Evolutionary conservation across 345 rosid genomes (phyloP).

Genomic region (Erucastrum elatum): DNA sequence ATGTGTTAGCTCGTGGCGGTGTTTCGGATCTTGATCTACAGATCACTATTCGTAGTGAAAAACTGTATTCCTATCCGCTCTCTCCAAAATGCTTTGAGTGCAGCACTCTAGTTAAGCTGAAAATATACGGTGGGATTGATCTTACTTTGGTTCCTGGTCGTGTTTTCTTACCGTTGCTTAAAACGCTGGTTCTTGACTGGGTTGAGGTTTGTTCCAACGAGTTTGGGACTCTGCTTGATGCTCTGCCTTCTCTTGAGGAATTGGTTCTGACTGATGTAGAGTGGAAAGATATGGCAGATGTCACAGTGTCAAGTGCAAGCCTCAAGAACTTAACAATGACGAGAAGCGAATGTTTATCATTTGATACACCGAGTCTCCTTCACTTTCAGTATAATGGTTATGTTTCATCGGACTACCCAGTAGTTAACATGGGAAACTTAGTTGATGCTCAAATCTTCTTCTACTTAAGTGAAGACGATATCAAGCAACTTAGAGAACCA

Average conservation of each 20-base stretch:
- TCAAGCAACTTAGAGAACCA: not conserved
- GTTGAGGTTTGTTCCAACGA: not conserved
- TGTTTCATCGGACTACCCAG: not conserved
- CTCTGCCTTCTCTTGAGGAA: conserved; percentile 10
- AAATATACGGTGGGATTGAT: not conserved
- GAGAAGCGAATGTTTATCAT: not conserved
- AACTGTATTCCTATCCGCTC: too few species aligned
- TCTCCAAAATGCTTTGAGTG: not conserved
- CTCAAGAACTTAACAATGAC: not conserved
- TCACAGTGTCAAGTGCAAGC: conserved; percentile 2
- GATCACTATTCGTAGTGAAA: too few species aligned
- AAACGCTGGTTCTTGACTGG: not conserved
- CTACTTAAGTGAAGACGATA: too few species aligned
- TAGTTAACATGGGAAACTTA: not conserved
- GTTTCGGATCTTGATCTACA: not conserved
- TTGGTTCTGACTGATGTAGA: not conserved
- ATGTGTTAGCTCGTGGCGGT: not conserved
- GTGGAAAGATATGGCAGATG: not conserved
- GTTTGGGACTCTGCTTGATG: not conserved
- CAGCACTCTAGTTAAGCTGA: not conserved
- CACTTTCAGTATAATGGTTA: not conserved
- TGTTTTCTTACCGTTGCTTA: not conserved
- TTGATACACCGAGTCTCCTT: conserved; percentile 18
- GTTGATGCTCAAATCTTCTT: not conserved
- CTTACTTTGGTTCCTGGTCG: not conserved